These are phyloP conservation scores for Ulvella scutata DNA, from an alignment of 139 green algal species.

Conservation along the genomic window DNA sequence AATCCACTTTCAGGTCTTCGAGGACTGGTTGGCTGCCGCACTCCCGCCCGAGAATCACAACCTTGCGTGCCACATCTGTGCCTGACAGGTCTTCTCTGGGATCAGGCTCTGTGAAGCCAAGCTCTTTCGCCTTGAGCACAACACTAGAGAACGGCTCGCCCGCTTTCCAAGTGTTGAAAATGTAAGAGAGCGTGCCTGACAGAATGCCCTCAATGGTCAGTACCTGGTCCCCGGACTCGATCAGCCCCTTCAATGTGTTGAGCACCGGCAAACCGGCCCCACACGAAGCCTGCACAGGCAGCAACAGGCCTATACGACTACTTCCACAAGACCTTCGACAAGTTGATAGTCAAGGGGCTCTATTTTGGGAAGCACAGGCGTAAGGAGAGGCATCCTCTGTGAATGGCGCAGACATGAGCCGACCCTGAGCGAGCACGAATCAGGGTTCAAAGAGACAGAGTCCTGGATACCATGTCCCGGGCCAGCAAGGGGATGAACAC, in stretches of 20 bases:
- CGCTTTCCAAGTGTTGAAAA: constrained; percentile 37
- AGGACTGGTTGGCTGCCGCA: constrained; percentile 61
- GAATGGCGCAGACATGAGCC: too few species aligned
- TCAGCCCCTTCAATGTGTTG: constrained; percentile 27
- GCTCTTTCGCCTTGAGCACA: constrained; percentile 30
- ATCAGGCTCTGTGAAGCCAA: constrained; percentile 48
- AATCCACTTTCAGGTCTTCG: constrained; percentile 51
- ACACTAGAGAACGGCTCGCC: constrained; percentile 26
- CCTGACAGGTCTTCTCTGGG: constrained; percentile 44
- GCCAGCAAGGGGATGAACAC: too few species aligned
- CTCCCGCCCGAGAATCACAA: constrained; percentile 75
- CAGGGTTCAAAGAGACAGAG: not conserved
- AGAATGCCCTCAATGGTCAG: constrained; percentile 32
- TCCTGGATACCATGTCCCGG: too few species aligned
- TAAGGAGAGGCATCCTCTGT: too few species aligned
- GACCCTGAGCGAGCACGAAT: too few species aligned
- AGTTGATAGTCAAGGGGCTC: too few species aligned
- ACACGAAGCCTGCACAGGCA: constrained; percentile 14
- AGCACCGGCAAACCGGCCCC: constrained; percentile 47
- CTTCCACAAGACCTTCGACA: too few species aligned
- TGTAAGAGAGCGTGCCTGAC: constrained; percentile 46
- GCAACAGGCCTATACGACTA: too few species aligned
- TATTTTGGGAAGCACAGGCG: too few species aligned
- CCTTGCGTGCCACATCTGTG: not conserved
- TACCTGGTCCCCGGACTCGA: constrained; percentile 40